Base-by-base conservation (phyloP, 139 green algal species). In the Chlorella sp. region DNA sequence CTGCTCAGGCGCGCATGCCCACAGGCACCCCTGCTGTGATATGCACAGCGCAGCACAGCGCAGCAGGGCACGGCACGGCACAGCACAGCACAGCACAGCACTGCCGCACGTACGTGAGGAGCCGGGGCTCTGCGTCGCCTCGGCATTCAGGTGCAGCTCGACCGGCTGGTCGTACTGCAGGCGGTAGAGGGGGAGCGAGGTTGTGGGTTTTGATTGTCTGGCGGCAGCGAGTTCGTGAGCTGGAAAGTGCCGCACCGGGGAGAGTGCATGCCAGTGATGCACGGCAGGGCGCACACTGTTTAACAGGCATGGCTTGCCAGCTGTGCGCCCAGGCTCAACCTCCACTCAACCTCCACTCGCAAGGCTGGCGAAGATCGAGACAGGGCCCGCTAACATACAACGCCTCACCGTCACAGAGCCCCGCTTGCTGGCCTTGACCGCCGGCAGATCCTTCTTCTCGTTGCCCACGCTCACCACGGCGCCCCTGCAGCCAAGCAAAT, bases 381-480 rank as follows among this genome's bases (percentile, higher is more conserved):
- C 64, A 71, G 22, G 64, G n/a, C n/a, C n/a, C n/a, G n/a, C n/a
- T n/a, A n/a, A n/a, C n/a, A n/a, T n/a, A n/a, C n/a, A n/a, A n/a
- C 64, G 21, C 48, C 48, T 57, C 64, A 71, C 64, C 64, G 21
- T 28, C 64, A 71, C 64, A 18, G 18, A 68, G 9, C 85, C 68
- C 21, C 71, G 85, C 68, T 82, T 76, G 75, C 86, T 89, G 69
- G 76, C 76, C 79, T 90, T 90, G 37, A 86, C 87, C 11, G 78
- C 30, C 21, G 87, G 32, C 57, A 82, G 61, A 4, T 80, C 61
- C 87, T 86, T 86, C 61, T 81, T 60, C 39, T 90, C 14, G 2
- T 37, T 39, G 3, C 78, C 87, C 2, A 21, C 68, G 18, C 64
- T 36, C 61, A 85, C 79, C 30, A 57, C 42, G 21, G 26, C 79